These are phyloP conservation scores for Wickerhamiella azyma DNA, from an alignment of 805 yeast species.

Conservation along the genomic window DNA sequence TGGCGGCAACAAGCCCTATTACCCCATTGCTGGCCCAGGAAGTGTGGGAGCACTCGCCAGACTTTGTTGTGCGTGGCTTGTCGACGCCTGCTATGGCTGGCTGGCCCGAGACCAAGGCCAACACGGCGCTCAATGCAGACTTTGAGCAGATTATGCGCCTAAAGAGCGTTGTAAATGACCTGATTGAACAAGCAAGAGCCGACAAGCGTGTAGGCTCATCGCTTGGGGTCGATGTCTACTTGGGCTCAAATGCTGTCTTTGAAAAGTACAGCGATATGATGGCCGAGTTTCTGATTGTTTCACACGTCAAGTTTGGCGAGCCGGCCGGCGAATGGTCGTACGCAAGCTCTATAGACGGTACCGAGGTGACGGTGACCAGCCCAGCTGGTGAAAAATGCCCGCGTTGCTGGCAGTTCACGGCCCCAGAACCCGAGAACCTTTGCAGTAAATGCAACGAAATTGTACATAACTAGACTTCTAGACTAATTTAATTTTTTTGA, in stretches of 20 bases:
- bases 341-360: conserved; percentile 22
- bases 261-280: conserved; percentile 31
- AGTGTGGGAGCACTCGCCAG: conserved; percentile 54
- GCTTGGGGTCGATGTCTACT: conserved; percentile 40
- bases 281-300: conserved; percentile 48
- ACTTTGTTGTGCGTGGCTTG: conserved; percentile 18
- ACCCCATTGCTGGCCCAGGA: conserved; percentile 79
- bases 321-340: conserved; percentile 23
- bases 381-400: conserved; percentile 60
- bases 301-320: conserved; percentile 36
- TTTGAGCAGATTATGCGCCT: conserved; percentile 36
- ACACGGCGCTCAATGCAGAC: conserved; percentile 25
- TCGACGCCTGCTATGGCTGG: conserved; percentile 38
- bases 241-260: conserved; percentile 19
- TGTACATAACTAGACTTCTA: conserved; percentile 9
- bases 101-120: conserved; percentile 27
- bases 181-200: conserved; percentile 44
- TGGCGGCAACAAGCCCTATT: conserved; percentile 64
- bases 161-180: conserved; percentile 35
- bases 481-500: not conserved
- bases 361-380: conserved; percentile 31
- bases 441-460: conserved; percentile 54
- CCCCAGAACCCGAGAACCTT: conserved; percentile 37
- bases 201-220: conserved; percentile 36
- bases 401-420: conserved; percentile 79